phyloP scores from a whole-genome alignment of 2,329 filamentous ascomycete genomes.

The Sporothrix schenckii region DNA sequence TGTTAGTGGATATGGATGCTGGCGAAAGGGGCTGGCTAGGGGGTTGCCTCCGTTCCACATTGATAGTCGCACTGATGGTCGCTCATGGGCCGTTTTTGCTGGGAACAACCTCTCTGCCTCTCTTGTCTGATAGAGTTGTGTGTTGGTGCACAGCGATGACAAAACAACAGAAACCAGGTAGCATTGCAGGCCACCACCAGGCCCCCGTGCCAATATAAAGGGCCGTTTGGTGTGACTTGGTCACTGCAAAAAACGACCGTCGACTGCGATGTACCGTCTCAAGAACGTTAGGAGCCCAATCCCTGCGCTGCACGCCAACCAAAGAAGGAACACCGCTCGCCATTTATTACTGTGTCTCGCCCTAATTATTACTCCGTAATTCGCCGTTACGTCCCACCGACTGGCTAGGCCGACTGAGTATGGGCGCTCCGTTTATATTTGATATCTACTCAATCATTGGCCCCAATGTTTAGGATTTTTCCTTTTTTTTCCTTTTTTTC shows the following conservation, averaged over 20 bases:
- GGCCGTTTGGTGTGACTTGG: background rate
- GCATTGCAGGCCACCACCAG: constrained; percentile 1
- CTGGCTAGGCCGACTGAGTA: background rate
- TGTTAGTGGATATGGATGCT: constrained; percentile 9
- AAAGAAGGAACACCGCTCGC: constrained; percentile 21
- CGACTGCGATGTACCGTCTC: background rate
- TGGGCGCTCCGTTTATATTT: constrained; percentile 8
- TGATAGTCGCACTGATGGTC: background rate
- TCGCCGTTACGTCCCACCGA: background rate
- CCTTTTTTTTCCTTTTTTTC: background rate
- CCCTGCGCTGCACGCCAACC: constrained; percentile 18
- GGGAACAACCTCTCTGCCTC: background rate
- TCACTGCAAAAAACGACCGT: background rate
- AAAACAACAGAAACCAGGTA: too few species aligned
- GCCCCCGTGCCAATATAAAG: constrained; percentile 12
- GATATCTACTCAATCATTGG: background rate
- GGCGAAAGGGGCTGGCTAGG: background rate
- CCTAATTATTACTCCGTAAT: too few species aligned
- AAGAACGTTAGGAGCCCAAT: constrained; percentile 12
- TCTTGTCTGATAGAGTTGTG: too few species aligned
- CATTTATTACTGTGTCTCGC: background rate
- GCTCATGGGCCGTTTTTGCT: constrained; percentile 1
- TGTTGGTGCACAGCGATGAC: background rate
- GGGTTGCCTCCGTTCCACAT: background rate
- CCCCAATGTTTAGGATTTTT: background rate